Base-by-base conservation (phyloP, 495 filamentous ascomycete genomes). In the Aspergillus conjunctus region DNA sequence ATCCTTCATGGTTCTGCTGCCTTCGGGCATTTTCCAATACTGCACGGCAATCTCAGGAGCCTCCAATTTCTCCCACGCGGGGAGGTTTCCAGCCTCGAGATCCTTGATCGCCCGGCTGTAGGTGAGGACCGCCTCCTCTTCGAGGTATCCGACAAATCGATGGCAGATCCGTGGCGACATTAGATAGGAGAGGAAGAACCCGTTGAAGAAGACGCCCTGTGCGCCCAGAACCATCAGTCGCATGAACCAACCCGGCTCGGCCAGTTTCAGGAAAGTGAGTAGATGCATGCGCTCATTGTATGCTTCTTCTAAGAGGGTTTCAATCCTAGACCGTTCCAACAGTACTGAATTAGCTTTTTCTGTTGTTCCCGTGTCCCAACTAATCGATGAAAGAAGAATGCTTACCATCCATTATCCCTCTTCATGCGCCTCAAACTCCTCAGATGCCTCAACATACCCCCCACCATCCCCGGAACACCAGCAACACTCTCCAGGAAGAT, bases 281-380 rank as follows among this genome's bases (percentile, higher is more conserved):
- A 98, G 86, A 64, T 98, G 93, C 91, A 98, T 97, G 1, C 93
- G 84, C 71, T 98, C 94, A 67, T 98, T 98, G 79, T 89, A 96
- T 50, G 86, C 87, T 74, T 98, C 94, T 72, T 97, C 94, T 3
- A 98, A 83, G 0, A 98, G 81, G 0, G 91, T 97, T 71, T 97
- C 93, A 63, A 99, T 98, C 84, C 84, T 86, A 46, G 15, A 49
- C 5, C 26, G 26, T 26, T 26, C 26, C 2, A 26, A 5, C 26
- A 26, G 26, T 26, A 26, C 26, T 26, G 18, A 48, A 49, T 21
- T n/a, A 56, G 20, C 31, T 21, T 17, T 14, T 53, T 32, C 21
- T 18, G 1, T 51, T 55, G 45, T 48, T 39, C 46, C 59, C 31
- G 7, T 21, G 15, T n/a, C 9, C 50, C 4, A 33, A 26, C 2